Percentiles rank a stretch among this genome's conserved stretches.
These are phyloP conservation scores for Alternaria solani DNA, from an alignment of 2,329 filamentous ascomycete species.

Conservation along the genomic window DNA sequence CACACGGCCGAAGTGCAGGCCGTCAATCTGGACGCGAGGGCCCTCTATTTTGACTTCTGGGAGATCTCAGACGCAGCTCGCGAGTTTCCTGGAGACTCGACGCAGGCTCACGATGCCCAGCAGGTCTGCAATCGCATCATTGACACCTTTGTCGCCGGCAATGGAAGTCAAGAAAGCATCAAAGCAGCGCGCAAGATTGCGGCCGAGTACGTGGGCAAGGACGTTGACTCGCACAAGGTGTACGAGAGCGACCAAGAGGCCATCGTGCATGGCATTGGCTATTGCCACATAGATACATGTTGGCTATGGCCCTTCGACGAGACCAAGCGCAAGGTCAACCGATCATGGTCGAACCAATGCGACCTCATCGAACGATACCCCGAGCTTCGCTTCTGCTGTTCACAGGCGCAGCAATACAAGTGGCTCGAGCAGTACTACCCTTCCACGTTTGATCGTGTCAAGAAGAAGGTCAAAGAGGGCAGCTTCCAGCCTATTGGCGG, in stretches of 20 bases:
- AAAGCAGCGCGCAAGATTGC: constrained; percentile 83
- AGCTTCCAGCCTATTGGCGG: constrained; percentile 95
- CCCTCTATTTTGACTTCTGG: constrained; percentile 92
- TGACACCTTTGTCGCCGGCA: constrained; percentile 83
- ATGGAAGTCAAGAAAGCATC: constrained; percentile 76
- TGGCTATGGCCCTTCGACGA: constrained; percentile 99
- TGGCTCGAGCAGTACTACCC: constrained; percentile 94
- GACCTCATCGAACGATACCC: constrained; percentile 94
- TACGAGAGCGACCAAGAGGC: constrained; percentile 79
- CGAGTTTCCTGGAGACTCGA: constrained; percentile 87
- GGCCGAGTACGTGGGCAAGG: constrained; percentile 77
- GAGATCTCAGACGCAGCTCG: constrained; percentile 90
- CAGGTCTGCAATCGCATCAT: constrained; percentile 88
- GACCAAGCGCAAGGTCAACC: constrained; percentile 93
- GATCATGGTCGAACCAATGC: constrained; percentile 97
- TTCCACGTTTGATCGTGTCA: constrained; percentile 86
- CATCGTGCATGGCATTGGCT: constrained; percentile 86
- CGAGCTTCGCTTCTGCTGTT: constrained; percentile 90
- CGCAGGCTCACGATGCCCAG: constrained; percentile 87
- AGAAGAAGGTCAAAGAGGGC: constrained; percentile 87
- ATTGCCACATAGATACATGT: constrained; percentile 98
- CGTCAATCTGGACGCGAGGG: constrained; percentile 84
- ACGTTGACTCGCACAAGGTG: constrained; percentile 80
- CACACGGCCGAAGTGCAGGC: constrained; percentile 84
- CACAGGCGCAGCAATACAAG: constrained; percentile 96